These are phyloP conservation scores for Hebeloma cylindrosporum DNA, from an alignment of 768 basidiomycete species.

Conservation along the genomic window DNA sequence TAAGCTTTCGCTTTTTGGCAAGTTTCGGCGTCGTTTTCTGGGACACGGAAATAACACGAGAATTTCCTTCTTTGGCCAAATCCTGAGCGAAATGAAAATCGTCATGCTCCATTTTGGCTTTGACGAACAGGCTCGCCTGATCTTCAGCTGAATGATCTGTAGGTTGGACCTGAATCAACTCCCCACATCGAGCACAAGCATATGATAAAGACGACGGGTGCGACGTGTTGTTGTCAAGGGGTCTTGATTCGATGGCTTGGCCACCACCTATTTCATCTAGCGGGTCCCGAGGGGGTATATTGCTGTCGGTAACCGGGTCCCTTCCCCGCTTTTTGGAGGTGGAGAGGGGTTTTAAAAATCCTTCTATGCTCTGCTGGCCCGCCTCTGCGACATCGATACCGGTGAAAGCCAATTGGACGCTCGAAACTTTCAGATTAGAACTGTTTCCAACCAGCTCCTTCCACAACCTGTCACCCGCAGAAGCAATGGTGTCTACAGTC, in stretches of 20 bases:
- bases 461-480: conserved; percentile 80
- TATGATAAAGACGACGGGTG: conserved; percentile 36
- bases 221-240: conserved; percentile 12
- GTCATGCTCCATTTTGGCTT: conserved; percentile 67
- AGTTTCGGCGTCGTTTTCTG: conserved; percentile 18
- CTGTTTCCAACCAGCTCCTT: conserved; percentile 73
- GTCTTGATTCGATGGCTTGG: conserved; percentile 1
- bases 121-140: conserved; percentile 31
- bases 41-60: conserved; percentile 15
- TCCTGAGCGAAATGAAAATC: conserved; percentile 91
- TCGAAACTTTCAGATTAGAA: conserved; percentile 63
- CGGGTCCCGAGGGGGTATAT: conserved; percentile 4
- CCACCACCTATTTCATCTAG: background rate
- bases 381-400: conserved; percentile 73
- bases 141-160: conserved; percentile 29
- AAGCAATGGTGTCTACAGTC: conserved; percentile 72
- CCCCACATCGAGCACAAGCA: conserved; percentile 59
- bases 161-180: conserved; percentile 38
- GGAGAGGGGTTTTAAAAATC: conserved; percentile 62
- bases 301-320: conserved; percentile 20
- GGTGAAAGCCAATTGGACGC: conserved; percentile 71
- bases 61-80: conserved; percentile 48
- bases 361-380: conserved; percentile 86
- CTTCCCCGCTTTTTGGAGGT: conserved; percentile 39
- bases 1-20: conserved; percentile 32